Evolutionary conservation across 2,329 filamentous ascomycete genomes (phyloP), one percentile per base, ranked within the genome.

Genomic region (Fusarium equiseti): DNA sequence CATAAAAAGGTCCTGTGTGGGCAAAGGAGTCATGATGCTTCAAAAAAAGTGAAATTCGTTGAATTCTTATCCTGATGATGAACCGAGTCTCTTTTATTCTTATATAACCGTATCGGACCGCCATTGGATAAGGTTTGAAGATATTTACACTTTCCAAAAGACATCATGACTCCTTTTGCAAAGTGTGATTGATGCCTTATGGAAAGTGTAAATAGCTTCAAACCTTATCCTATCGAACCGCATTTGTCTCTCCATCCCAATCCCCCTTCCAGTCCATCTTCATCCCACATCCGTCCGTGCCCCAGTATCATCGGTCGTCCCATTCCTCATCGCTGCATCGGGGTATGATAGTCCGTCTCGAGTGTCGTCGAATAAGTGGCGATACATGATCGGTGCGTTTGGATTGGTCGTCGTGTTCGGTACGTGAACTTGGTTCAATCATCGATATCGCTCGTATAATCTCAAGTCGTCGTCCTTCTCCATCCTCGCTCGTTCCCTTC

Each of bases 321-420:
- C 12, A 18, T 8, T 20, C 6, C 13, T 12, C 8, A 9, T 52
- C 24, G 24, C n/a, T 5, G 24, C 5, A 24, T 52, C 18, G 24
- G 6, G 2, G 7, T 15, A 11, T 40, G 7, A 29, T 22, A 8
- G 13, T 43, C 7, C 9, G 8, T 16, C 4, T 16, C 32, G 8
- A 3, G 8, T 40, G 22, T 11, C 15, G 2, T 40, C 8, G 11
- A 2, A 9, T 1, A 3, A 1, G 16, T 4, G 12, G 3, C 1
- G 2, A 0, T 26, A 9, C 11, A 18, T 51, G 4, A 12, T 29
- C 18, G 24, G 18, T 38, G 4, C 6, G 10, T 38, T n/a, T 38
- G 10, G 18, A 4, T 2, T 8, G 10, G 11, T 53, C n/a, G 35
- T 53, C 24, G 24, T 27, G n/a, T 16, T 53, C 35, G 50, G 11